Base-by-base conservation (phyloP, 2,329 filamentous ascomycete genomes). In the Plectosphaerella plurivora region DNA sequence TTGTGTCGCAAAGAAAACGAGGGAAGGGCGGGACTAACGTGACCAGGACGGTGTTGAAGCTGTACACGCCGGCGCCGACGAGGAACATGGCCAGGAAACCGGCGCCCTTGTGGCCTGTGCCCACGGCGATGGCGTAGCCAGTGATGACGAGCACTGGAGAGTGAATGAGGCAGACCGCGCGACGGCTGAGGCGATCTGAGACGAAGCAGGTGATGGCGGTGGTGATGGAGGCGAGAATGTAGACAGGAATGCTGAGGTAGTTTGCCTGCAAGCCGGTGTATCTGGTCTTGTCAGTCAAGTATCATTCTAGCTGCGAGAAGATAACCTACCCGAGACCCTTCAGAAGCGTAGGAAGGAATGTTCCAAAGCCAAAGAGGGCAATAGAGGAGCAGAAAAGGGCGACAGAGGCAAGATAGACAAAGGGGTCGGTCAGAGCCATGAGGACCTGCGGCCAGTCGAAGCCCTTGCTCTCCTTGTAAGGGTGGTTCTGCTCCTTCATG, bases 191-290 rank as follows among this genome's bases (percentile, higher is more conserved):
- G 12, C 59, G 63, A 55, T 71, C 69, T 1, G 69, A 71, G 0
- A 58, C 51, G 49, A 53, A 66, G 12, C 59, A 59, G 5, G 58
- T 51, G 22, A 58, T 48, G 6, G 57, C 57, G 10, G 67, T 60
- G 33, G 57, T 54, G 14, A 67, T 57, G 8, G 60, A 59, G 11
- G 59, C 67, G 14, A 66, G 33, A 15, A 65, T 45, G 45, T 68
- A 70, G 0, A 69, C 64, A 2, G 68, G 68, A 33, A 70, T 68
- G 33, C 66, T 69, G 45, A 69, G 53, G 49, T 68, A 68, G 35
- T 68, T 66, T 20, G 59, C 63, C 36, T 62, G 50, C 8, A 65
- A 50, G 4, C 60, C 56, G 10, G 41, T 44, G 41, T 18, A 44
- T 12, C 35, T 59, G 54, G 36, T 47, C 3, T 14, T 41, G 37